Base-by-base conservation (phyloP, 495 filamentous ascomycete species). In the Podospora australis region DNA sequence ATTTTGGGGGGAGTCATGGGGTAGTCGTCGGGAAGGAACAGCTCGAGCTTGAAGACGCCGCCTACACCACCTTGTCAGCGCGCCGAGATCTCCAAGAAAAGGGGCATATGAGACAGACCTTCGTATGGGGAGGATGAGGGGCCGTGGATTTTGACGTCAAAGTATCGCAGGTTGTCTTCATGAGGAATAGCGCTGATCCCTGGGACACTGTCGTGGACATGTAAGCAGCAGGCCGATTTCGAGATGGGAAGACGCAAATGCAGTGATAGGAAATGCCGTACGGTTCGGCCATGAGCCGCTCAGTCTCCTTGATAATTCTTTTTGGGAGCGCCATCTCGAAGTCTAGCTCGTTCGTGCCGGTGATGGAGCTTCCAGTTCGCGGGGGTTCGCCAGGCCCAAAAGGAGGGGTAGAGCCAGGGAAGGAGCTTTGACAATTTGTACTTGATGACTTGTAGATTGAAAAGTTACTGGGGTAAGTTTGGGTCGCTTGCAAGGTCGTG, bases 1-100 rank as follows among this genome's bases (percentile, higher is more conserved):
- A 99, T 96, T 73, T 96, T 96, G 10, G 92, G 92, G 22, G 92
- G 92, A 26, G 88, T 94, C 92, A 99, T 99, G 8, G 92, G 92
- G 62, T 99, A 99, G 69, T 99, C 92, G 60, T 99, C 92, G 26
- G 92, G 94, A n/a, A 99, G 77, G 70, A 99, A 99, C 6, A 99
- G 79, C 69, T 99, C 92, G 48, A 96, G 88, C 63, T 90, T 89
- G 77, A 99, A 99, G 55, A 95, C 80, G 41, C 92, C 92, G 56
- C 88, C 92, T 95, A 55, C 38, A 40, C 7, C 4, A 8, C n/a
- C 36, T 13, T 22, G 44, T 53, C 22, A 41, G 44, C 28, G 14
- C 35, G n/a, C 16, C 21, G 4, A 23, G 24, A 17, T 14, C n/a
- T n/a, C 16, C 6, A 45, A 26, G 40, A 48, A 30, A 32, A 16